Base-by-base conservation (phyloP, 202 grass and related monocot species). In the Carex sylvatica region DNA sequence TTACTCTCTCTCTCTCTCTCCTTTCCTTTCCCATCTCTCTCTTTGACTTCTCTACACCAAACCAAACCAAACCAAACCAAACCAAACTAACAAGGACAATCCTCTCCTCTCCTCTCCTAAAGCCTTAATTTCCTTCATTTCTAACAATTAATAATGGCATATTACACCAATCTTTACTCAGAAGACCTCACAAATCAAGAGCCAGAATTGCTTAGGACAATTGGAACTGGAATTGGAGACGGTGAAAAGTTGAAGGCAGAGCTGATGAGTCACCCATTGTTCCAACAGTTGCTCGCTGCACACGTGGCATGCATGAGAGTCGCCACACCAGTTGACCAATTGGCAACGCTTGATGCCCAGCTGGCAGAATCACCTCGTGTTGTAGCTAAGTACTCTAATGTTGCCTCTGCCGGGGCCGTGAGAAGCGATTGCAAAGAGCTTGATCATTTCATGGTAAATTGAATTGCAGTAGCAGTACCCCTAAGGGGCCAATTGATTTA, bases 281-380 rank as follows among this genome's bases (percentile, higher is more conserved):
- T 93, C 86, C 92, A 93, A 86, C 96, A 94, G 35, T 90, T 98
- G 0, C 91, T 98, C 5, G 80, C 94, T 82, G 92, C 96, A 58
- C 96, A 98, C 77, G 96, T 98, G 40, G 89, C 90, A 0, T 98
- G 96, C 88, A 89, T 98, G 30, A 86, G 96, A 80, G 90, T 98
- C 51, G 95, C 95, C 70, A 98, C 95, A 10, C 95, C 92, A 61
- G 95, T 98, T 23, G 95, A 98, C 87, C 95, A 95, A 88, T 89
- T 98, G 9, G 89, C 96, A 6, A 88, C 87, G 54, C 92, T 98
- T 84, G 96, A 98, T 91, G 89, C 92, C 58, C 96, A 98, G 83
- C 90, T 98, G 23, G 87, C 87, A 22, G 87, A 88, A 13, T 78
- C 91, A 12, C 78, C 96, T 1, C 95, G 88, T 58, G 80, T 86